These are phyloP conservation scores for Cordia subcordata DNA, from an alignment of 257 asterid species.

Conservation along the genomic window DNA sequence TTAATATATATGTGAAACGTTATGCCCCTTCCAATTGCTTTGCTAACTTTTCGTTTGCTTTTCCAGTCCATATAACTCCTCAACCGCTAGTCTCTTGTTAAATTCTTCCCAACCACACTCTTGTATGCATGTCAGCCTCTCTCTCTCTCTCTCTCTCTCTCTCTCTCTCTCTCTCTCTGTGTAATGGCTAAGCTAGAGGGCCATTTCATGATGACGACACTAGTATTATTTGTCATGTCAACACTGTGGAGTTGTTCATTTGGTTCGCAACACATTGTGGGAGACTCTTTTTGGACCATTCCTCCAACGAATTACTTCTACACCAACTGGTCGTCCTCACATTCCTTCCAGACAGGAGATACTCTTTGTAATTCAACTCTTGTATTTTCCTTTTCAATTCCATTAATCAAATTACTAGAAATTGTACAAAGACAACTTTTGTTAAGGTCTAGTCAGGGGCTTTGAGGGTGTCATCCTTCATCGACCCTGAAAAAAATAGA, in stretches of 20 bases:
- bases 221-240: neutral
- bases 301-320: slow-evolving; percentile 51
- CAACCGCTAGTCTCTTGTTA: neutral
- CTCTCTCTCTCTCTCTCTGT: too few relatives aligned
- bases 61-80: neutral
- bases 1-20: too few relatives aligned
- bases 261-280: slow-evolving; percentile 35
- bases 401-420: neutral
- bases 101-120: too few relatives aligned
- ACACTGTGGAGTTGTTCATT: slow-evolving; percentile 2
- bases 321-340: slow-evolving; percentile 60
- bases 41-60: neutral
- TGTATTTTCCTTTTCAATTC: neutral
- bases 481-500: too few relatives aligned
- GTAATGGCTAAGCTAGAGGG: too few relatives aligned
- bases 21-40: too few relatives aligned
- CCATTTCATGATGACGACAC: neutral
- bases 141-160: neutral
- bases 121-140: neutral
- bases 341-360: slow-evolving; percentile 45
- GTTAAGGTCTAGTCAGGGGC: neutral
- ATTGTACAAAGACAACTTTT: too few relatives aligned
- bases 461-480: too few relatives aligned
- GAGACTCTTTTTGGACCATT: slow-evolving; percentile 69
- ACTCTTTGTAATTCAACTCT: slow-evolving; percentile 38